Base-by-base conservation (phyloP, 306 rosid species). In the Casuarina equisetifolia region DNA sequence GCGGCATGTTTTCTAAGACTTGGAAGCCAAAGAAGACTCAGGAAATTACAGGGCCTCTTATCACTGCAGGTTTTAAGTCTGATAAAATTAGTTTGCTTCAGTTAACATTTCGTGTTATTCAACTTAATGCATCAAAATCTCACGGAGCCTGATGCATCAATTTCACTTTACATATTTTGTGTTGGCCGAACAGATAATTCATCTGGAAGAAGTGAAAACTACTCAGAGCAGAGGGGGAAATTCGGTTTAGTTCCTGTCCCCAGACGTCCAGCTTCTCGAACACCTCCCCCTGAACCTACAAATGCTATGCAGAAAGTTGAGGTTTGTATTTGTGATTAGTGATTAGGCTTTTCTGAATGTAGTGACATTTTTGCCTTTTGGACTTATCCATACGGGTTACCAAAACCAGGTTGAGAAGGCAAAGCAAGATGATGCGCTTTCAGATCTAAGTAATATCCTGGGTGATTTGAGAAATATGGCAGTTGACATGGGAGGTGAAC, bases 401-500 rank as follows among this genome's bases (percentile, higher is more conserved):
- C 38, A 68, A 12, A 59, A 53, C 36, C 85, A 92, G 99, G 36
- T 36, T 40, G 97, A 96, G 89, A 93, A 90, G 85, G 77, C 86
- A 59, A 93, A 91, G 76, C 99, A 96, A 90, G 99, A 96, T 38
- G 94, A 90, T 78, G 96, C 81, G 67, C 94, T 96, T 45, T 80
- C 89, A 6, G 98, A 89, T 83, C 74, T 96, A 45, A 96, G 99
- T 82, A 82, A 87, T 68, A 91, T 96, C 68, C 79, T 96, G 83
- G 99, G 97, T 25, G 99, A 93, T 86, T 85, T 96, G 91, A 96
- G 93, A 93, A 89, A 86, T 16, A 91, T 96, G 97, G 99, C 99
- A 6, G 17, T 83, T 70, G 82, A 78, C 68, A 96, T 96, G 97
- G 99, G 99, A 82, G 3, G 78, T 74, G 99, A 96, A 85, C 90